Base-by-base conservation (phyloP, 495 filamentous ascomycete species). In the Thermochaetoides thermophila region DNA sequence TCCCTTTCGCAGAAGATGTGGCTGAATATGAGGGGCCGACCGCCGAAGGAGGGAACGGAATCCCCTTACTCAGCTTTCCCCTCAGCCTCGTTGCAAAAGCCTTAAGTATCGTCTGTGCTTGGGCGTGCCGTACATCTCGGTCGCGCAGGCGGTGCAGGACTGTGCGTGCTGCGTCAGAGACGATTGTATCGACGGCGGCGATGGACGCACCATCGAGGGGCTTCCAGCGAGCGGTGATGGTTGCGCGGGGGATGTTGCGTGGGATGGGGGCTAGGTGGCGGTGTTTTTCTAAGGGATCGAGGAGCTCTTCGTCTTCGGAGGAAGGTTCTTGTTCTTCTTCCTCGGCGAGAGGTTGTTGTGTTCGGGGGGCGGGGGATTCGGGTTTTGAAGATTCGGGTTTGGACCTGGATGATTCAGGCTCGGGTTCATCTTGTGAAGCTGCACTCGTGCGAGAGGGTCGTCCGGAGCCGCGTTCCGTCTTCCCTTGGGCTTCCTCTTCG, bases 21-120 rank as follows among this genome's bases (percentile, higher is more conserved):
- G 29, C 18, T 1, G 31, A 25, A 5, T 34, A 17, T 3, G 35
- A 50, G 31, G 33, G n/a, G n/a, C n/a, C n/a, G n/a, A n/a, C n/a
- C n/a, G n/a, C n/a, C n/a, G n/a, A 47, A 0, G 57, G 60, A 1
- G 63, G 63, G 31, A 67, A 67, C 1, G 61, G 61, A 29, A 64
- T 46, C 14, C 61, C 61, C 20, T 47, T 44, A 12, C 34, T 34
- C 0, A 62, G 45, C 38, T 61, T 61, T 10, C 35, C 35, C 27
- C 48, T 50, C 9, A 64, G 37, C 0, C 59, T 46, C 10, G 48
- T 43, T 18, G 55, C 27, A 5, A 59, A 56, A 5, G 45, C 40
- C 22, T 38, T 38, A 1, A 64, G 48, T 12, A 56, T 57, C 3
- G 48, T 31, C 0, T 52, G 40, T 0, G 61, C 56, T 17, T 64